Conservation (phyloP, 345 rosid genomes). For the Euphorbia lathyris region DNA sequence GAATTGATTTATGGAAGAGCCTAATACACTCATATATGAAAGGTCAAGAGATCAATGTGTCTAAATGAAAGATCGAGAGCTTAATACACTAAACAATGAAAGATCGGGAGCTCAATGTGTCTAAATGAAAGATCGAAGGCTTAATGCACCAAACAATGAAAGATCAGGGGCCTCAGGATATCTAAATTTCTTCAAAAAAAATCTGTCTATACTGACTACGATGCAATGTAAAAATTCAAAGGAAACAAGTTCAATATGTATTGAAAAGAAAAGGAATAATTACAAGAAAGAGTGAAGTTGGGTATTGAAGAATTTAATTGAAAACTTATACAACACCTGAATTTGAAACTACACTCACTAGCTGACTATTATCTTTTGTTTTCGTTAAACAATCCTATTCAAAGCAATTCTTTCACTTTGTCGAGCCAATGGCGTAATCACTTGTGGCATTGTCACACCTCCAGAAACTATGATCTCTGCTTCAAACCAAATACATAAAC, state of each 20-base stretch:
- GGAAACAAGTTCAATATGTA: too few relatives aligned
- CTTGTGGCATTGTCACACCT: slow-evolving; percentile 72
- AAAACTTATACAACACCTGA: neutral
- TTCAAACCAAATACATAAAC: neutral
- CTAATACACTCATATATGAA: too few relatives aligned
- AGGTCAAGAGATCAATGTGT: too few relatives aligned
- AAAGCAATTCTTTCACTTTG: slow-evolving; percentile 44
- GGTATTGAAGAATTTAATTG: neutral
- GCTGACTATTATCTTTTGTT: neutral
- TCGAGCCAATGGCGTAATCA: slow-evolving; percentile 42
- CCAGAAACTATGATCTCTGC: slow-evolving; percentile 69
- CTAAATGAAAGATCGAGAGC: too few relatives aligned
- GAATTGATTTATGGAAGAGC: too few relatives aligned
- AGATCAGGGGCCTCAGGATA: too few relatives aligned
- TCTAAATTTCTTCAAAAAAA: too few relatives aligned
- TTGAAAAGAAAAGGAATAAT: too few relatives aligned
- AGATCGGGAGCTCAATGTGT: too few relatives aligned
- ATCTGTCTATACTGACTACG: neutral
- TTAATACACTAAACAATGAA: too few relatives aligned
- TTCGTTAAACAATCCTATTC: slow-evolving; percentile 42
- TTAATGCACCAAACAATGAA: too few relatives aligned
- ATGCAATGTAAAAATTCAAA: neutral
- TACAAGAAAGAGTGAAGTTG: neutral
- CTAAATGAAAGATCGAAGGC: too few relatives aligned
- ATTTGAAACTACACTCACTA: slow-evolving; percentile 10